These are phyloP conservation scores for Rutstroemia sp. DNA, from an alignment of 2,329 filamentous ascomycete species.

Conservation along the genomic window DNA sequence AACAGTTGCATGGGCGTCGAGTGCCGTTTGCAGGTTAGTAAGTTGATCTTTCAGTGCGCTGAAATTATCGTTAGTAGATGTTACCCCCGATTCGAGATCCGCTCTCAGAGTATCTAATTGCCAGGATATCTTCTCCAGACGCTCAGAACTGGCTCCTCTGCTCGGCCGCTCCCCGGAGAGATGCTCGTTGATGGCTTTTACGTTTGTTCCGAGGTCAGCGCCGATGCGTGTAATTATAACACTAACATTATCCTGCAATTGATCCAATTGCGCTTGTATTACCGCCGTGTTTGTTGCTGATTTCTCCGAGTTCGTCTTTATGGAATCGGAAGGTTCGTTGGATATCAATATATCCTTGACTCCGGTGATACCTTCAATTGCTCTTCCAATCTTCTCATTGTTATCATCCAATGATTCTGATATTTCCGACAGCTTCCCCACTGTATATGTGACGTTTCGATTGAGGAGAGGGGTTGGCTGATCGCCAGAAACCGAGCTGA, in stretches of 20 bases:
- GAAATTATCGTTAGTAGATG: constrained; percentile 14
- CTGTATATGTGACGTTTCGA: constrained; percentile 15
- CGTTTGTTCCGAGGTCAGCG: constrained; percentile 19
- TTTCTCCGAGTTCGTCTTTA: constrained; percentile 19
- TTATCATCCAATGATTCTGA: constrained; percentile 20
- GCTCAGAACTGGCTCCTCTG: constrained; percentile 14
- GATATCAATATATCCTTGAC: constrained; percentile 18
- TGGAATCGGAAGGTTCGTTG: constrained; percentile 15
- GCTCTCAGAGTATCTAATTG: constrained; percentile 19
- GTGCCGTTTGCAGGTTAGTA: constrained; percentile 12
- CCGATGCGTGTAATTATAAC: constrained; percentile 21
- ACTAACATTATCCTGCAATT: constrained; percentile 25
- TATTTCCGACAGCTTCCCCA: constrained; percentile 20
- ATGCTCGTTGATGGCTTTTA: constrained; percentile 19
- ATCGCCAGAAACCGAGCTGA: not conserved
- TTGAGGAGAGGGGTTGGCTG: not conserved
- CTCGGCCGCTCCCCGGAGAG: constrained; percentile 2
- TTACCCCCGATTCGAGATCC: constrained; percentile 14
- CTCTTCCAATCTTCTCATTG: constrained; percentile 19
- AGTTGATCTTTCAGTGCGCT: constrained; percentile 17
- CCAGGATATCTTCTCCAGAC: constrained; percentile 18
- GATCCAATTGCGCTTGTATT: constrained; percentile 27
- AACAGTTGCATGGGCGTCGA: constrained; percentile 17
- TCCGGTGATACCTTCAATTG: constrained; percentile 14
- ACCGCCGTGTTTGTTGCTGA: constrained; percentile 20